Evolutionary conservation across 2,329 filamentous ascomycete genomes (phyloP).

Genomic region (Pestalotiopsis sp.): DNA sequence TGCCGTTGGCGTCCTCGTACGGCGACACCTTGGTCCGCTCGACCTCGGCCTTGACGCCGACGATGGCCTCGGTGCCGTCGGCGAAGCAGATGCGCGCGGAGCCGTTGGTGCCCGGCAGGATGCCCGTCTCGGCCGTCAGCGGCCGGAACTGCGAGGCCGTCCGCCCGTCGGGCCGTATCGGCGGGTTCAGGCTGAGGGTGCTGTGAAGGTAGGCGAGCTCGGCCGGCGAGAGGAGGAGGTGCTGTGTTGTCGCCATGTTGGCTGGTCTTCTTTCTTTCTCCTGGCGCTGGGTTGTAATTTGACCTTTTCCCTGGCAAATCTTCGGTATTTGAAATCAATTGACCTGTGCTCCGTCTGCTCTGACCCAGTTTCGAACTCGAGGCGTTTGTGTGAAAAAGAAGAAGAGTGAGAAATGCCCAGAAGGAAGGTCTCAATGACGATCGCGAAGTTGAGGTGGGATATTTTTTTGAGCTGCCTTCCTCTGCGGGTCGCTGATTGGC

Average conservation of each 20-base stretch:
- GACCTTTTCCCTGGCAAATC: too few species aligned
- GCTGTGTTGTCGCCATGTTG: conserved; percentile 65
- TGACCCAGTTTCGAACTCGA: too few species aligned
- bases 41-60: conserved; percentile 94
- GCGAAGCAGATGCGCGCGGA: conserved; percentile 92
- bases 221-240: conserved; percentile 84
- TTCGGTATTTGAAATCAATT: too few species aligned
- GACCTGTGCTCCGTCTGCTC: too few species aligned
- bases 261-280: too few species aligned
- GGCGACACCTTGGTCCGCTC: conserved; percentile 63
- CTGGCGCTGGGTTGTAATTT: too few species aligned
- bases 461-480: conserved; percentile 23
- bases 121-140: conserved; percentile 84
- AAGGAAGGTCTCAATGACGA: conserved; percentile 3
- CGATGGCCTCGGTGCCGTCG: conserved; percentile 93
- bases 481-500: conserved; percentile 9
- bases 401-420: not conserved
- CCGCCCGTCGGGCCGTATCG: conserved; percentile 88
- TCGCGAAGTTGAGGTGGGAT: conserved; percentile 23
- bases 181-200: conserved; percentile 78
- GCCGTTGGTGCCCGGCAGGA: conserved; percentile 87
- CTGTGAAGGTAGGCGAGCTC: conserved; percentile 95
- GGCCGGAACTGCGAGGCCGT: conserved; percentile 85
- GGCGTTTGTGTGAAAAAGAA: too few species aligned
- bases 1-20: conserved; percentile 20